Percentiles rank a stretch among this genome's conserved stretches.
These are phyloP conservation scores for Mortierella sp. DNA, from an alignment of 371 early-diverging fungal genomes.

Conservation along the genomic window DNA sequence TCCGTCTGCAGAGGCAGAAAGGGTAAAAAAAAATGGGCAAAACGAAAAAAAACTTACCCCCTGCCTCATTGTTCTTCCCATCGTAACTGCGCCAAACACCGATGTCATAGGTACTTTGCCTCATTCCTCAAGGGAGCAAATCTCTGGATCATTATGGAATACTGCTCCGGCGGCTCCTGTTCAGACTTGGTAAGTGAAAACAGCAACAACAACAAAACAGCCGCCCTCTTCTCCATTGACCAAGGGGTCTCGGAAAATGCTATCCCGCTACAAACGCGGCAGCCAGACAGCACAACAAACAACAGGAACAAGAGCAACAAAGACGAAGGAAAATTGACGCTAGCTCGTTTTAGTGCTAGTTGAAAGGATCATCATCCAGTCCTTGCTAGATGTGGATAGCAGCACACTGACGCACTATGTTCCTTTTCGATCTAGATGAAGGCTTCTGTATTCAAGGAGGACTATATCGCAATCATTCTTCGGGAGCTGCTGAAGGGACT, in stretches of 20 bases:
- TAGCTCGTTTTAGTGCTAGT: neutral
- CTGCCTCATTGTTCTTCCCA: neutral
- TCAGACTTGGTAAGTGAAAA: conserved; percentile 80
- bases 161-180: conserved; percentile 92
- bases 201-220: neutral
- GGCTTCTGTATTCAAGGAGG: conserved; percentile 86
- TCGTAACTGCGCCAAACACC: neutral
- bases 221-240: neutral
- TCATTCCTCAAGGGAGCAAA: conserved; percentile 86
- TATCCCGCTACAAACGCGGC: neutral
- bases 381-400: neutral
- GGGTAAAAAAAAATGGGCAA: neutral
- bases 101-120: conserved; percentile 75
- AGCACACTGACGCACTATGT: neutral
- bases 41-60: neutral
- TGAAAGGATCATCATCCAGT: neutral
- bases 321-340: neutral
- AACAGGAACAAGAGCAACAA: neutral
- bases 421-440: conserved; percentile 72
- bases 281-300: neutral
- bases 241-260: neutral
- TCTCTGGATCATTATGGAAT: conserved; percentile 97
- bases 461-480: conserved; percentile 92
- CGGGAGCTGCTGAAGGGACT: conserved; percentile 92
- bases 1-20: neutral